Conservation (phyloP, 1,284 basidiomycete genomes). For the Ceratobasidium sp. region DNA sequence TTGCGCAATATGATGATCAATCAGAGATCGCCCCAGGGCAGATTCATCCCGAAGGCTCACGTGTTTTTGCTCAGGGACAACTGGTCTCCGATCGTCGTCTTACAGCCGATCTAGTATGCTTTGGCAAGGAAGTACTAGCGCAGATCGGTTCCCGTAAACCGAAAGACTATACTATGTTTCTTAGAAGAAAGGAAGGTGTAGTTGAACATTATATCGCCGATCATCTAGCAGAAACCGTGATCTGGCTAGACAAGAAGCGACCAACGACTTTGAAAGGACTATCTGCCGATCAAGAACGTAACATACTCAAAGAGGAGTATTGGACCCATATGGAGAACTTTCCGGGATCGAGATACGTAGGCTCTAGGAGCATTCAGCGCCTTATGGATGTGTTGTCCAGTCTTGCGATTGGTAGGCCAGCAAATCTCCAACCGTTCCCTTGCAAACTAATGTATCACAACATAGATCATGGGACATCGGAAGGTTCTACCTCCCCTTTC, state of each 20-base stretch:
- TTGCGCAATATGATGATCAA: not conserved
- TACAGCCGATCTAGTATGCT: not conserved
- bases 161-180: not conserved
- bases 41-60: not conserved
- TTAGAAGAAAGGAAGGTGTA: not conserved
- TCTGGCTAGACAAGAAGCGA: not conserved
- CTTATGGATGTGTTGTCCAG: not conserved
- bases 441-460: too few relatives aligned
- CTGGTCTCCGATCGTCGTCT: not conserved
- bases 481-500: conserved; percentile 19
- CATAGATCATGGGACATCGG: conserved; percentile 7
- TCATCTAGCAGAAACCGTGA: not conserved
- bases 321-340: conserved; percentile 11
- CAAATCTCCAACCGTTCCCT: too few relatives aligned
- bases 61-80: not conserved
- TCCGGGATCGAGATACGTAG: not conserved
- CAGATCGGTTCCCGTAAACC: not conserved
- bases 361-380: not conserved
- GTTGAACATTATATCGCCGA: not conserved
- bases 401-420: not conserved
- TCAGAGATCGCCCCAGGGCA: not conserved
- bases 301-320: conserved; percentile 23
- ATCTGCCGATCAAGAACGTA: not conserved
- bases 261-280: not conserved
- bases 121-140: not conserved